phyloP scores from a whole-genome alignment of 306 rosid genomes.

The Trichosanthes cucumerina region DNA sequence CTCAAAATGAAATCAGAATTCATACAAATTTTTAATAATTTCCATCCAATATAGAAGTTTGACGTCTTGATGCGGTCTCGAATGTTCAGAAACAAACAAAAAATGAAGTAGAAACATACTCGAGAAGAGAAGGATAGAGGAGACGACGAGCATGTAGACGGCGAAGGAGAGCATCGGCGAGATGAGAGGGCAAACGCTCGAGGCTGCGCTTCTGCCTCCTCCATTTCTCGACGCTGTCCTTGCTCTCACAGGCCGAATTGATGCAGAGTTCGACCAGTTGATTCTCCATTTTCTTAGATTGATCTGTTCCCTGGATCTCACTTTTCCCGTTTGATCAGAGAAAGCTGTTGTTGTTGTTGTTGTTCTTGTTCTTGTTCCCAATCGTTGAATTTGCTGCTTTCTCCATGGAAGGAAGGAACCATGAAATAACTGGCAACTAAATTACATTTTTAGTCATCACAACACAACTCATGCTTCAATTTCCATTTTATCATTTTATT shows the following conservation, averaged over 20 bases:
- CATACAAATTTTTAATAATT: not conserved
- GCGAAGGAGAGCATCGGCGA: conserved; percentile 66
- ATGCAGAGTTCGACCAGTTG: conserved; percentile 41
- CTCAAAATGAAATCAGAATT: not conserved
- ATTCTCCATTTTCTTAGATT: conserved; percentile 18
- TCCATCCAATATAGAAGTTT: not conserved
- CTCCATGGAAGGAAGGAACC: not conserved
- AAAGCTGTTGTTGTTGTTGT: not conserved
- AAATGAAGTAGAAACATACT: conserved; percentile 22
- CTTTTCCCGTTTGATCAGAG: not conserved
- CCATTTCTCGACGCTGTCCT: conserved; percentile 50
- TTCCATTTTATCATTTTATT: not conserved
- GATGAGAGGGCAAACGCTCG: conserved; percentile 52
- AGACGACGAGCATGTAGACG: conserved; percentile 56
- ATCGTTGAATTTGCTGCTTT: not conserved
- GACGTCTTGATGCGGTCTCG: not conserved
- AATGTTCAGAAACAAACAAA: not conserved
- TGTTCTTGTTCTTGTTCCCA: not conserved
- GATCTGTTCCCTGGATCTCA: not conserved
- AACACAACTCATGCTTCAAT: not conserved
- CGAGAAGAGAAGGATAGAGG: conserved; percentile 69
- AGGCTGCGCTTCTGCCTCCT: conserved; percentile 61
- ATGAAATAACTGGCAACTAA: not conserved
- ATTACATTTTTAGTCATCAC: not conserved
- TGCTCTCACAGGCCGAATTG: conserved; percentile 39